Base-by-base conservation (phyloP, 306 rosid genomes). In the Boehmeria nivea region DNA sequence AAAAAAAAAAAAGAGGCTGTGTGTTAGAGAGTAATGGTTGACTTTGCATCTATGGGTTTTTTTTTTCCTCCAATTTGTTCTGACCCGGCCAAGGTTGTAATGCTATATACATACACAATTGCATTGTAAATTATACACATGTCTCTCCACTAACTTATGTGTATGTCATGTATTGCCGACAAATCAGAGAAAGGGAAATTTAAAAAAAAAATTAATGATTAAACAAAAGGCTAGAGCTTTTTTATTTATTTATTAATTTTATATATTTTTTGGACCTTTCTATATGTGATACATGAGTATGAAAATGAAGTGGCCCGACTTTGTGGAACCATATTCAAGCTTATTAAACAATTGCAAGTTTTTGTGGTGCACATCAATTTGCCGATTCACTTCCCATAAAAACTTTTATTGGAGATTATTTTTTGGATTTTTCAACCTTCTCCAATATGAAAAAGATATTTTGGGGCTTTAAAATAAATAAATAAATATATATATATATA, bases 341-440 rank as follows among this genome's bases (percentile, higher is more conserved):
- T 26, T 27, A 51, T 55, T 21, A 18, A 13, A 21, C 5, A 22
- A 55, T 37, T 6, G 37, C 23, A 31, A 33, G 34, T 45, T 4
- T 45, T 6, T 12, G 55, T 19, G 31, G 43, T 21, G 22, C 61
- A 40, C 61, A 24, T 57, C 51, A 42, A 3, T 15, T 42, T 24
- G 50, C 62, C 50, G 34, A 57, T 42, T 57, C 51, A 57, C 48
- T 57, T 57, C 51, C n/a, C n/a, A n/a, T n/a, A n/a, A n/a, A n/a
- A n/a, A n/a, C n/a, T n/a, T n/a, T n/a, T n/a, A n/a, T n/a, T n/a
- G n/a, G n/a, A n/a, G n/a, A n/a, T n/a, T n/a, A n/a, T n/a, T n/a
- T n/a, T n/a, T n/a, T n/a, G n/a, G n/a, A n/a, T n/a, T n/a, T n/a
- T n/a, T n/a, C n/a, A n/a, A n/a, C n/a, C n/a, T n/a, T n/a, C n/a